Percentiles rank a stretch among this genome's conserved stretches.
Evolutionary conservation across 2,329 filamentous ascomycete genomes (phyloP).

Genomic region (Colletotrichum orchidophilum): DNA sequence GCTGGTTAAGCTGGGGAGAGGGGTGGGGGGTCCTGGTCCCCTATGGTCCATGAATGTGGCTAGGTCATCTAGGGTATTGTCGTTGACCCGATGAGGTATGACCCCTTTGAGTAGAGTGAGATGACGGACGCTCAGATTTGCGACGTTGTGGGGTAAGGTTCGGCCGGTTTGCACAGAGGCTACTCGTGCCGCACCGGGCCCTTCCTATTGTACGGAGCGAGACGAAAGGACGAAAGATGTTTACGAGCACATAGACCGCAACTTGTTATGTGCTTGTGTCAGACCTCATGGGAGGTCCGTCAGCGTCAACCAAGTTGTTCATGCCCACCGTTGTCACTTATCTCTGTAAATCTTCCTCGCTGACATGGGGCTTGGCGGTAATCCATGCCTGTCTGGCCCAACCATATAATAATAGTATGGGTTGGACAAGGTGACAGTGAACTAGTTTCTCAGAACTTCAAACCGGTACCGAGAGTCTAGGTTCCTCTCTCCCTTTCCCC

Average conservation of each 20-base stretch:
- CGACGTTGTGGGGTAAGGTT: not conserved
- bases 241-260: not conserved
- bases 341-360: not conserved
- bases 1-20: not conserved
- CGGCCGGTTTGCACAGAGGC: not conserved
- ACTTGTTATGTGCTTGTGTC: not conserved
- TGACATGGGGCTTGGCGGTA: not conserved
- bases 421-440: not conserved
- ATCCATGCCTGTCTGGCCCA: not conserved
- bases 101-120: not conserved
- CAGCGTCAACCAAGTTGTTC: not conserved
- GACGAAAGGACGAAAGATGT: not conserved
- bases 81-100: not conserved
- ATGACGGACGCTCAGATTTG: not conserved
- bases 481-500: not conserved
- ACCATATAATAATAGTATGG: not conserved
- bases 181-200: too few relatives aligned
- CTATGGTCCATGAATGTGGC: too few relatives aligned
- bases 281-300: not conserved
- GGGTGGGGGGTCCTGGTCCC: not conserved
- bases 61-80: not conserved
- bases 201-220: not conserved
- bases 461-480: not conserved
- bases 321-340: not conserved
- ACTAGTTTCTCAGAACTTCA: not conserved